Base-by-base conservation (phyloP, 805 yeast genomes). In the Sugiyamaella americana region DNA sequence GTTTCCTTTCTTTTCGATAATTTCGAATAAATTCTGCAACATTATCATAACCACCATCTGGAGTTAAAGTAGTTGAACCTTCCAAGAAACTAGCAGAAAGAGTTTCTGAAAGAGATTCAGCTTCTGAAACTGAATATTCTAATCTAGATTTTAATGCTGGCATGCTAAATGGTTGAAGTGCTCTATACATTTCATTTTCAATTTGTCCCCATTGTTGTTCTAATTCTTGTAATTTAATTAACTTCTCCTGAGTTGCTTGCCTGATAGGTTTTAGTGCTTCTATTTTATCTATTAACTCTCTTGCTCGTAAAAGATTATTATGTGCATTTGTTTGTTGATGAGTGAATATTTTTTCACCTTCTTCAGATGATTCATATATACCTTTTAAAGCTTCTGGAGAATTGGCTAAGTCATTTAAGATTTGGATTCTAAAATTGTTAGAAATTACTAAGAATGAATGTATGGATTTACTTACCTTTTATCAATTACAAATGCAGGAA, bases 1-100 rank as follows among this genome's bases (percentile, higher is more conserved):
- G 51, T 18, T 66, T 65, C 40, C 82, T 63, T 36, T 66, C 68
- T 2, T 51, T 51, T 41, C 66, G 59, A 57, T 75, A 79, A n/a
- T 60, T 58, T 13, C 58, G 53, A 11, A 79, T 61, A 54, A 78
- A 74, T 10, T 60, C 68, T 3, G 49, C 51, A n/a, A 67, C 69
- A 13, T 56, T 60, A 21, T 64, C 57, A 41, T 39, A 26, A 38
- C 56, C 49, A 45, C 46, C 52, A 6, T 40, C 48, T 13, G 8
- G 36, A 11, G 26, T 23, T 6, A 43, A 13, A 17, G n/a, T 45
- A 40, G 49, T 58, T 21, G 21, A 17, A 3, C 50, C 44, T 17
- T 54, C 56, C 11, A 63, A 43, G 47, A 71, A 64, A 17, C 66
- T 60, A 1, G 56, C 51, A 18, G 66, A 60, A 17, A 74, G 54